Evolutionary conservation across 331 rosid genomes (phyloP), one percentile per base, ranked within the genome.

Genomic region (Rosa hybrid): DNA sequence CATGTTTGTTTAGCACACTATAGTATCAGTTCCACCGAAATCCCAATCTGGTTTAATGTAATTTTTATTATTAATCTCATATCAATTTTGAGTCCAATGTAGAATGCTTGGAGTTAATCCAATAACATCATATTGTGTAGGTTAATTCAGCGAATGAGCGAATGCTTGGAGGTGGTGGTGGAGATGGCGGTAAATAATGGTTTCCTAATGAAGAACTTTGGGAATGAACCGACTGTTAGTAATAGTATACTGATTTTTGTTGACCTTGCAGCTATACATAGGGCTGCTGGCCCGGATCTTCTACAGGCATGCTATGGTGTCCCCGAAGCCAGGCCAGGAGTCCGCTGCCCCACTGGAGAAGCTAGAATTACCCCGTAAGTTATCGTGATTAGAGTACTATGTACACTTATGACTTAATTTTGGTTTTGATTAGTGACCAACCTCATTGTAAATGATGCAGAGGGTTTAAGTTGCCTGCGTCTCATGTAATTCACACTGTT

Each of bases 141-240:
- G 98, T 95, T 23, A 95, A 92, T 90, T 96, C 97, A 11, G 98
- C 98, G 27, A 91, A 95, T 59, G 92, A 92, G 87, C 84, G 84
- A 82, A 95, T 95, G 98, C 97, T 95, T 62, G 98, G 98, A 83
- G 98, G 98, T 72, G 98, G 93, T 11, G 98, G 97, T 16, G 98
- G 96, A 9, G 98, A 95, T 73, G 98, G 98, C 89, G 98, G 98
- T 94, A 85, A 12, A 53, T 46, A 73, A 30, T 74, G 44, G 21
- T 23, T 67, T 45, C 79, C 20, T 13, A 8, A 14, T 30, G 45
- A 49, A 14, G 25, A 73, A 17, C 10, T 73, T 81, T 53, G 7
- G 21, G 21, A 17, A 69, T 8, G 48, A 69, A 50, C 17, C 4
- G 2, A 13, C 20, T 2, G 8, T 60, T 8, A 5, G n/a, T n/a